Evolutionary conservation across 805 yeast genomes (phyloP), one percentile per base, ranked within the genome.

Genomic region (Pichia nakasei): DNA sequence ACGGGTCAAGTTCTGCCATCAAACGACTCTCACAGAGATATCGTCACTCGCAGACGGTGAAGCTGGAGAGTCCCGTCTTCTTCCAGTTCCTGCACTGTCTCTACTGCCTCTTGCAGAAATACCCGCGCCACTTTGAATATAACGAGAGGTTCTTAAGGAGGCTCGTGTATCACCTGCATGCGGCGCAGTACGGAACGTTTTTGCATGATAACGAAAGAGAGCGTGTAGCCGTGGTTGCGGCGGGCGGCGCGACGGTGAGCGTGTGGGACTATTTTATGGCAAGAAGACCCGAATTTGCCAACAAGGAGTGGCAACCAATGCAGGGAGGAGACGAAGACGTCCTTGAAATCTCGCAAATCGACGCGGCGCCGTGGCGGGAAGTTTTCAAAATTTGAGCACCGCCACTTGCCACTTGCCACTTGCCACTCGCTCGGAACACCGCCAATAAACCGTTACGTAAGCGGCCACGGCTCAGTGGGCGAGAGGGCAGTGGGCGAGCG

Each of bases 171-270:
- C 97, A 93, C 60, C 66, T 84, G 39, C 86, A 88, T 57, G 85
- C 97, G 1, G 88, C 97, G 54, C 97, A 93, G 60, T 93, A 88
- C 62, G 97, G 97, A 3, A 80, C 95, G 1, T 93, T 93, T 54
- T 60, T 93, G 42, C 79, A 76, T 52, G 82, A 93, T 56, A 72
- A 75, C 37, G 96, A 93, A 57, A 60, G 63, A 40, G 95, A 86
- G 47, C 64, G 79, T 43, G 54, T 65, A 8, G 64, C n/a, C n/a
- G n/a, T 63, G n/a, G 62, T 68, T 22, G 59, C 69, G 11, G 61
- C 77, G 2, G 58, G 54, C 8, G 52, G 61, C 3, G 66, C 70
- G 12, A 84, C 96, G 0, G 70, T 85, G 29, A 79, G 91, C 13
- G 96, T 84, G 1, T 89, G 97, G 97, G 95, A 89, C 61, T 89